Evolutionary conservation across 345 rosid species (phyloP), one percentile per base, ranked within the genome.

Genomic region (Melastoma malabathricum): DNA sequence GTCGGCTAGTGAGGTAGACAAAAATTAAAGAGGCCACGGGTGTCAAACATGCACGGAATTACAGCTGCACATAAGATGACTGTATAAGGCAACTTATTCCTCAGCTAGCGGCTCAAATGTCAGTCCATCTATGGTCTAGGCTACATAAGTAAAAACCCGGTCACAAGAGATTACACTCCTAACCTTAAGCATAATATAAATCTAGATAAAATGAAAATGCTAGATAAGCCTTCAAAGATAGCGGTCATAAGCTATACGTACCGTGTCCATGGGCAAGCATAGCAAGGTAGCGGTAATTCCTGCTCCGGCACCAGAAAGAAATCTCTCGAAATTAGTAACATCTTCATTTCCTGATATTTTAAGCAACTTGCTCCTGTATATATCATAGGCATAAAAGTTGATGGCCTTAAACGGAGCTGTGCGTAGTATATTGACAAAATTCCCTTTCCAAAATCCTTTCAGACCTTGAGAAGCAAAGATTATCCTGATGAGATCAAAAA

Each of bases 361-460:
- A 61, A 81, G 55, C 64, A 86, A 67, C 17, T 75, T 82, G 70
- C 58, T 76, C 69, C 89, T 76, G 43, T 90, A 90, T 1, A 82
- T 76, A 67, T 90, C 98, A 59, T 83, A 86, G 18, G 92, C 94
- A 66, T 80, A 90, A 66, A 90, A 90, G 61, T 86, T 90, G 77
- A 90, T 75, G 43, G 96, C 77, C 71, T 90, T 90, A 63, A 90
- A 90, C 38, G 96, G 98, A 63, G 98, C 94, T 2, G 96, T 83
- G 50, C 98, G 78, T 17, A 90, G 92, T 65, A 90, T 85, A 71
- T 90, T 90, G 55, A 86, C 69, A 50, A 83, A 72, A 60, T 90
- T 90, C 31, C 98, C 96, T 75, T 86, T 90, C 96, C 98, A 90
- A 50, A 90, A 90, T 4, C 96, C 98, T 67, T 64, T 86, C 20